phyloP scores from a whole-genome alignment of 2,329 filamentous ascomycete genomes.

The Tolypocladium ophioglossoides region DNA sequence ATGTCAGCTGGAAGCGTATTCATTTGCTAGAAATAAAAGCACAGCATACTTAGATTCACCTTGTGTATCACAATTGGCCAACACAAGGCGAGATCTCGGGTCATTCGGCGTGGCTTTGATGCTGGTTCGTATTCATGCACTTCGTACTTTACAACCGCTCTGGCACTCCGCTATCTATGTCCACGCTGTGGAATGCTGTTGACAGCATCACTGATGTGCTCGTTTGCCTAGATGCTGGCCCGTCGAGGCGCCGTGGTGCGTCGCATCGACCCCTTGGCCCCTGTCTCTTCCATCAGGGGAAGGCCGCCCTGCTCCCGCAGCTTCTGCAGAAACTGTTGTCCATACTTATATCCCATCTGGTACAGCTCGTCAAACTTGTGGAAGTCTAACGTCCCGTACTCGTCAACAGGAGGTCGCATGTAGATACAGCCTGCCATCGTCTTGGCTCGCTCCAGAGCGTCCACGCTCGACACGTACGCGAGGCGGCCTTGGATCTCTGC shows the following conservation, averaged over 20 bases:
- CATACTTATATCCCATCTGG: constrained; percentile 76
- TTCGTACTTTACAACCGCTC: background rate
- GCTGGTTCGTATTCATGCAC: background rate
- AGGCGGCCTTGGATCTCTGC: constrained; percentile 92
- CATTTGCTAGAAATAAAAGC: background rate
- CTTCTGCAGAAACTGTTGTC: constrained; percentile 66
- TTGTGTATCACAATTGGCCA: background rate
- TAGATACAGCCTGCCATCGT: constrained; percentile 84
- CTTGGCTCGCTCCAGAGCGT: constrained; percentile 90
- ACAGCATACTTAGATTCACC: background rate
- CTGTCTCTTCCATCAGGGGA: constrained; percentile 58
- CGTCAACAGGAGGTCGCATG: constrained; percentile 90
- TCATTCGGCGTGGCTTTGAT: background rate
- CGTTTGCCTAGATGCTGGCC: constrained; percentile 55
- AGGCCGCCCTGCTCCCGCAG: constrained; percentile 71
- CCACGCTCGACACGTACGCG: constrained; percentile 89
- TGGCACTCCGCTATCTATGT: background rate
- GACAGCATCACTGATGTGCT: background rate
- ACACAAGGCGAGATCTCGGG: too few species aligned
- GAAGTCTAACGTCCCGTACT: constrained; percentile 91
- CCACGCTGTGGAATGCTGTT: background rate
- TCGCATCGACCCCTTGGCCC: constrained; percentile 65
- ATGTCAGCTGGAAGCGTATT: background rate
- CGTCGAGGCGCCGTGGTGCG: constrained; percentile 71
- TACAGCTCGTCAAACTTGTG: constrained; percentile 98